phyloP scores from a whole-genome alignment of 257 asterid species.

The Ajuga chamaepitys region DNA sequence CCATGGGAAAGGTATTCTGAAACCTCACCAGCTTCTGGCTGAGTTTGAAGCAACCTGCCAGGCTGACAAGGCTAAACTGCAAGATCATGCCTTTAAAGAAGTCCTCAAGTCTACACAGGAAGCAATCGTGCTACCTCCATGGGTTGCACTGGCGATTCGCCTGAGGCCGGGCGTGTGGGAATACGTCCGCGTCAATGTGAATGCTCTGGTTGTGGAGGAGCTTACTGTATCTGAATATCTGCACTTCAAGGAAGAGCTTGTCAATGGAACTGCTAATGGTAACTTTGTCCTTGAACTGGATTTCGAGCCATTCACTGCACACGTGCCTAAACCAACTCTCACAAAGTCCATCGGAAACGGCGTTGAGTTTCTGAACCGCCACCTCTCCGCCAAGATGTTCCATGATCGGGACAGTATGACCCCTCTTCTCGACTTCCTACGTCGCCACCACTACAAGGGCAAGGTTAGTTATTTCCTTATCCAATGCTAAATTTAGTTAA shows the following conservation, averaged over 20 bases:
- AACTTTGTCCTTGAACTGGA: slow-evolving; percentile 94
- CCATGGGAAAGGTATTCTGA: slow-evolving; percentile 85
- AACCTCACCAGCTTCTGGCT: slow-evolving; percentile 73
- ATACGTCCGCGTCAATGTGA: slow-evolving; percentile 65
- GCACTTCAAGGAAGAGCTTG: slow-evolving; percentile 87
- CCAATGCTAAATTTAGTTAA: too few species aligned
- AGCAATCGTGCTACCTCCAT: slow-evolving; percentile 81
- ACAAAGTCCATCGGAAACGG: slow-evolving; percentile 96
- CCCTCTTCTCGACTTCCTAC: slow-evolving; percentile 86
- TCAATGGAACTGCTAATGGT: slow-evolving; percentile 54
- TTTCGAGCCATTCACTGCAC: slow-evolving; percentile 84
- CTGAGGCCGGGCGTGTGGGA: slow-evolving; percentile 96
- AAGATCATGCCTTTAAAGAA: slow-evolving; percentile 71
- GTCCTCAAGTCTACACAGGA: slow-evolving; percentile 79
- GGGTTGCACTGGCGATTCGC: slow-evolving; percentile 98
- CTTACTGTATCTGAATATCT: slow-evolving; percentile 75
- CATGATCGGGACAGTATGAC: slow-evolving; percentile 92
- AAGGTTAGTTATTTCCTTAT: slow-evolving; percentile 34
- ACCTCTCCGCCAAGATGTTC: slow-evolving; percentile 95
- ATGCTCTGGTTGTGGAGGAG: slow-evolving; percentile 65
- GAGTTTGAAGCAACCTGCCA: slow-evolving; percentile 60
- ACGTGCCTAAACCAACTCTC: slow-evolving; percentile 86
- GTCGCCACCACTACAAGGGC: slow-evolving; percentile 71
- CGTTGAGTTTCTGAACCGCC: slow-evolving; percentile 93
- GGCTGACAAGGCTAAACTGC: slow-evolving; percentile 40